Evolutionary conservation across 495 filamentous ascomycete species (phyloP), one percentile per base, ranked within the genome.

Genomic region (Delitschia confertaspora): DNA sequence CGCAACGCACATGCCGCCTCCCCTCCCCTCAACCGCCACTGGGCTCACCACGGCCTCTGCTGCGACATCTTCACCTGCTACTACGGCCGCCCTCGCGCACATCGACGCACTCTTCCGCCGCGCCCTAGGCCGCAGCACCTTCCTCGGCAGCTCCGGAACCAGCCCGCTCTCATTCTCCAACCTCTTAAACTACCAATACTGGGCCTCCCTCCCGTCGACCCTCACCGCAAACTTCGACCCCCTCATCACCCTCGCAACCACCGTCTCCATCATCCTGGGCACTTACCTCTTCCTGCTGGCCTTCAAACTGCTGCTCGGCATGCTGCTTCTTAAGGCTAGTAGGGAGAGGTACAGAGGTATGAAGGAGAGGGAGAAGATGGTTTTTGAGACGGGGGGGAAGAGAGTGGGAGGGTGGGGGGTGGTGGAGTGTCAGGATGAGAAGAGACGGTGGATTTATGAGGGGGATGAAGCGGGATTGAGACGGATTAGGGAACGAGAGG

Each of bases 381-480:
- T 69, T 5, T 64, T 71, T 27, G 75, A 83, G 19, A 78, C 83
- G 16, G 77, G 76, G 8, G 83, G 79, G 10, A 80, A 76, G 54
- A 72, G 87, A 3, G 67, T 85, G 30, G 88, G 89, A 0, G 82
- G 82, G 0, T 89, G 80, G 72, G 87, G 86, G 0, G 72, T 83
- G 20, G 79, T 91, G 1, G 93, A 95, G 49, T 76, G 95, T 0
- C 83, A 82, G 35, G 91, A 95, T 16, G 87, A 94, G 8, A 80
- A 91, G 57, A 71, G 84, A 50, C 70, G 78, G 43, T 82, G 79
- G 80, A 87, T 96, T 44, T 95, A 93, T 65, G 77, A 73, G 5
- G 88, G 91, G 61, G 87, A 94, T 62, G 69, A 74, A 0, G 83
- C 85, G 23, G 83, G 76, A 1, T 56, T 83, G 47, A 70, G 70